A percentile compares a stretch with the other conserved stretches of the same genome.
phyloP scores from a whole-genome alignment of 805 yeast genomes.

The Starmerella tilneyi region DNA sequence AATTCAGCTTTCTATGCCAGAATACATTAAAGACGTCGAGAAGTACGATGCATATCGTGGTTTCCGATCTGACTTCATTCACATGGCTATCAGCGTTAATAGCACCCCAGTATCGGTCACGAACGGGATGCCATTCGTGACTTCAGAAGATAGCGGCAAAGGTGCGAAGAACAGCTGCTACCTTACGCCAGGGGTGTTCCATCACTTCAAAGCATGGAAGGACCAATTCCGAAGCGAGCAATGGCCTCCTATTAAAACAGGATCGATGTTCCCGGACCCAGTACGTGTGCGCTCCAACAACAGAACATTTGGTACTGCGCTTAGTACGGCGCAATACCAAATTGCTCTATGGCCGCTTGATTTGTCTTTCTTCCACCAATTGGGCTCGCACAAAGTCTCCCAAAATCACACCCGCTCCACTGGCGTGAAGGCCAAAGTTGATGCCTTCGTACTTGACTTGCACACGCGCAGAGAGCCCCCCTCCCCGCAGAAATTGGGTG shows the following conservation, averaged over 20 bases:
- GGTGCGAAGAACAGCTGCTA: slow-evolving; percentile 51
- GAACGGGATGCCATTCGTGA: background rate
- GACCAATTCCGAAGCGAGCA: slow-evolving; percentile 64
- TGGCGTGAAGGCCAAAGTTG: slow-evolving; percentile 60
- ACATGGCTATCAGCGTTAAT: slow-evolving; percentile 48
- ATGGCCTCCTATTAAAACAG: slow-evolving; percentile 69
- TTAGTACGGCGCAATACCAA: slow-evolving; percentile 64
- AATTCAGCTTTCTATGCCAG: slow-evolving; percentile 50
- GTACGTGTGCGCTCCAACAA: slow-evolving; percentile 20
- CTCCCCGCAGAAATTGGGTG: slow-evolving; percentile 28
- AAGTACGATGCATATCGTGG: slow-evolving; percentile 71
- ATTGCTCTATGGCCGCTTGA: slow-evolving; percentile 64
- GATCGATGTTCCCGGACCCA: slow-evolving; percentile 46
- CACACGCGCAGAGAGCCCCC: slow-evolving; percentile 46
- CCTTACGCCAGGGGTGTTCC: slow-evolving; percentile 57
- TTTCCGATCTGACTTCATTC: slow-evolving; percentile 74
- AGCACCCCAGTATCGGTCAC: slow-evolving; percentile 5
- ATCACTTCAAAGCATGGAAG: slow-evolving; percentile 81
- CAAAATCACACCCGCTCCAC: slow-evolving; percentile 39
- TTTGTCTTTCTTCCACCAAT: slow-evolving; percentile 53
- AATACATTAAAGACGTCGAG: slow-evolving; percentile 36
- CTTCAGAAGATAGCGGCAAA: background rate
- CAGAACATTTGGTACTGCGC: slow-evolving; percentile 48
- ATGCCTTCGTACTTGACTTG: slow-evolving; percentile 49
- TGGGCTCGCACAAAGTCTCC: slow-evolving; percentile 12